Evolutionary conservation across 2,329 filamentous ascomycete species (phyloP).

Genomic region (Fusarium sp.): DNA sequence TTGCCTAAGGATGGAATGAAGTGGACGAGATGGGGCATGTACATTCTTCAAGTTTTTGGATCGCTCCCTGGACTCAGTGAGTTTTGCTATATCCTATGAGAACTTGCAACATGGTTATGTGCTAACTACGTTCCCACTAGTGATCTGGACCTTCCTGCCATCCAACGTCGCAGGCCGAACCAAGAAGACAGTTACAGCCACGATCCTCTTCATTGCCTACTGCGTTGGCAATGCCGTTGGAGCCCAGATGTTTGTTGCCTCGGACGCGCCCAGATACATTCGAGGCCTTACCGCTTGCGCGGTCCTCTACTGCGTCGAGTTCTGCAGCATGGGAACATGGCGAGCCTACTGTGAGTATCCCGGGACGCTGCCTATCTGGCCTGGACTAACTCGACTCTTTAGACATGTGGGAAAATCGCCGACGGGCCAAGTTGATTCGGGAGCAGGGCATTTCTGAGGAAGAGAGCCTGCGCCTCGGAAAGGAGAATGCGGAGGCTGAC

Average conservation of each 20-base stretch:
- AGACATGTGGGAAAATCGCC: not conserved
- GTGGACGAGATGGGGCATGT: constrained; percentile 50
- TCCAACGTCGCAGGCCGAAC: constrained; percentile 55
- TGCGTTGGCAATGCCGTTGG: constrained; percentile 40
- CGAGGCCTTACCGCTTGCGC: not conserved
- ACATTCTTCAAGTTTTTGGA: constrained; percentile 45
- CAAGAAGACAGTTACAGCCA: constrained; percentile 49
- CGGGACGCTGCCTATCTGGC: fast-evolving
- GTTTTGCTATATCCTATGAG: not conserved
- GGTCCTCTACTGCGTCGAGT: not conserved
- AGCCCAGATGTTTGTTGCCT: constrained; percentile 21
- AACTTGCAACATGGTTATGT: not conserved
- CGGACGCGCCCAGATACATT: not conserved
- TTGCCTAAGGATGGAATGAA: constrained; percentile 41
- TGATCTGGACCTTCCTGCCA: constrained; percentile 50
- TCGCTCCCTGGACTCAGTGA: constrained; percentile 34
- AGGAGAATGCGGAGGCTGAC: constrained; percentile 43
- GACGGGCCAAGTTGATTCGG: not conserved
- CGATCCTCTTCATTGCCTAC: constrained; percentile 39
- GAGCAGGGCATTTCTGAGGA: constrained; percentile 17
- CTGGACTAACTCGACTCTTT: not conserved
- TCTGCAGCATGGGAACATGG: not conserved
- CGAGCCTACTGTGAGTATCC: not conserved
- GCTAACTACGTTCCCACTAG: constrained; percentile 10
- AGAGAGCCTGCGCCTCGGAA: constrained; percentile 41